These are phyloP conservation scores for Yamadazyma siamensis DNA, from an alignment of 1,139 yeast genomes.

Conservation along the genomic window DNA sequence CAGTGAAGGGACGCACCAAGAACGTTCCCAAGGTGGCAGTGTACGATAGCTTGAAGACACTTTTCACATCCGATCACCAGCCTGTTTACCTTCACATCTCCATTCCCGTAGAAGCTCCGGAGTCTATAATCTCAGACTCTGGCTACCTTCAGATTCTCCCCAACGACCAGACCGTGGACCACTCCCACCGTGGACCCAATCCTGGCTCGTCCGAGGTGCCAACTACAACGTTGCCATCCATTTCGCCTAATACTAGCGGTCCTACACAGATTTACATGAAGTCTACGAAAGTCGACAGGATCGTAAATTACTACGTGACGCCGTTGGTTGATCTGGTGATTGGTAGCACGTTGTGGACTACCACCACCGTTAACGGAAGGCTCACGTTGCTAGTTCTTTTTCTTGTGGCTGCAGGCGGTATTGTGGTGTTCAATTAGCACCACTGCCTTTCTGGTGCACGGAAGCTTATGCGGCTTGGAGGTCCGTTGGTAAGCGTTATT, in stretches of 20 bases:
- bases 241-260: conserved; percentile 23
- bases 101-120: conserved; percentile 44
- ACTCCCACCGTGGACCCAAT: conserved; percentile 14
- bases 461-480: too few species aligned
- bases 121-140: conserved; percentile 31
- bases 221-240: conserved; percentile 14
- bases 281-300: conserved; percentile 37
- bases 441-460: too few species aligned
- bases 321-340: conserved; percentile 31
- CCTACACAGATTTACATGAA: conserved; percentile 44
- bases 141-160: conserved; percentile 44
- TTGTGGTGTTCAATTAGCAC: conserved; percentile 3
- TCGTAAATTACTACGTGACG: conserved; percentile 27
- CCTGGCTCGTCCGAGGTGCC: conserved; percentile 3
- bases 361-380: conserved; percentile 40
- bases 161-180: conserved; percentile 20
- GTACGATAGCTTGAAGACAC: conserved; percentile 38
- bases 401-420: conserved; percentile 6
- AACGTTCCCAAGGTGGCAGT: conserved; percentile 25
- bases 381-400: conserved; percentile 13
- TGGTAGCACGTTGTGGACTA: conserved; percentile 39
- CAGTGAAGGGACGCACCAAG: conserved; percentile 2
- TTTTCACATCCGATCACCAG: conserved; percentile 40
- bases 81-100: conserved; percentile 43
- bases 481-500: conserved; percentile 1